phyloP scores from a whole-genome alignment of 2,329 filamentous ascomycete species.

The Ascochyta viciae-villosae region DNA sequence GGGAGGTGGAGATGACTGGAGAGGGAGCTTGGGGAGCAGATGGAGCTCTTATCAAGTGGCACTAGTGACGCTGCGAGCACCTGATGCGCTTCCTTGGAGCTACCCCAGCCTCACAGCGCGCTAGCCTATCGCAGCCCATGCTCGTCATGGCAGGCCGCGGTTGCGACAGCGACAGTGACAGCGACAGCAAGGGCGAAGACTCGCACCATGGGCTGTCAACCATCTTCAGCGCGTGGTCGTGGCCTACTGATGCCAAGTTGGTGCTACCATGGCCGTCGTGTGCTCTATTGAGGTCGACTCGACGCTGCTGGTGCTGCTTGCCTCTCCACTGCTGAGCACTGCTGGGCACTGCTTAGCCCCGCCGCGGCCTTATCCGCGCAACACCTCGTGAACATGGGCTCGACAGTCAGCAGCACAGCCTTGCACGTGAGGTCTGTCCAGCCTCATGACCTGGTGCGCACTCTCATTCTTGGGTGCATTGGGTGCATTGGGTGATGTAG shows the following conservation, averaged over 20 bases:
- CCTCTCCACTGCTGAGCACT: not conserved
- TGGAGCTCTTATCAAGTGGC: slow-evolving; percentile 39
- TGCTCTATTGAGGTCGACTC: too few relatives aligned
- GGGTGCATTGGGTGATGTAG: too few relatives aligned
- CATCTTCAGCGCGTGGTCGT: too few relatives aligned
- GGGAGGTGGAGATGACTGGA: slow-evolving; percentile 28
- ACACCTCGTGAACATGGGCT: slow-evolving; percentile 30
- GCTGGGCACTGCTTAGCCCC: slow-evolving; percentile 1
- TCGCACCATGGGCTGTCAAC: too few relatives aligned
- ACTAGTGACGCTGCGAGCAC: too few relatives aligned
- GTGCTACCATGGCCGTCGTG: too few relatives aligned
- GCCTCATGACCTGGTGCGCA: slow-evolving; percentile 1
- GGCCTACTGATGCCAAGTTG: too few relatives aligned
- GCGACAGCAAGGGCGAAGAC: too few relatives aligned
- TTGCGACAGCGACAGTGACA: not conserved
- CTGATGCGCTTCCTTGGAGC: not conserved
- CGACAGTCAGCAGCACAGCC: slow-evolving; percentile 21
- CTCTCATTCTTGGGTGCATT: too few relatives aligned
- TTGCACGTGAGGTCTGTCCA: slow-evolving; percentile 27
- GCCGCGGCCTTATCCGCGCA: slow-evolving; percentile 16
- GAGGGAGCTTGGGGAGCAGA: slow-evolving; percentile 39
- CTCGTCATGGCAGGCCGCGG: slow-evolving; percentile 2
- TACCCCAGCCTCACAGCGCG: slow-evolving; percentile 3
- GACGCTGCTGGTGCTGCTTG: not conserved
- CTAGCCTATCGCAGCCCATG: slow-evolving; percentile 12